Evolutionary conservation across 192 early-diverging fungal species (phyloP).

Genomic region (Coemansia sp.): DNA sequence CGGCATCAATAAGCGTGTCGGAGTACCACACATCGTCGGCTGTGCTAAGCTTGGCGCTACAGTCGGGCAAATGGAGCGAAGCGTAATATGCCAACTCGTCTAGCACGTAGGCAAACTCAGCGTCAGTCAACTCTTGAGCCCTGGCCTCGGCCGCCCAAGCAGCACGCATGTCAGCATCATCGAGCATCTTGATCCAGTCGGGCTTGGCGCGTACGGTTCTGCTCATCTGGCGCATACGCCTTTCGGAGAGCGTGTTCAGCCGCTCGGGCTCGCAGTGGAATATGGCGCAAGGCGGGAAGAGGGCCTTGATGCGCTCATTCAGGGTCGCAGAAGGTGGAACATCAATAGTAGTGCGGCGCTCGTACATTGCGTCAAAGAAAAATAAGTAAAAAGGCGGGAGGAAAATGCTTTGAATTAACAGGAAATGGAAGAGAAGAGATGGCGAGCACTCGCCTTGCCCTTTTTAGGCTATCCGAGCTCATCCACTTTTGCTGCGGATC

Average conservation of each 20-base stretch:
- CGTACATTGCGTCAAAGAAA: background rate
- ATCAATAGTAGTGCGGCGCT: background rate
- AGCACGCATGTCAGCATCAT: conserved; percentile 4
- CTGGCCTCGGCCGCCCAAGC: conserved; percentile 2
- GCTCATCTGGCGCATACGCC: conserved; percentile 9
- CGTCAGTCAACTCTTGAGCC: conserved; percentile 11
- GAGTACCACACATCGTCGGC: conserved; percentile 19
- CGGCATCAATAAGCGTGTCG: conserved; percentile 8
- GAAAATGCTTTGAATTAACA: background rate
- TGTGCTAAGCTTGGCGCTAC: background rate
- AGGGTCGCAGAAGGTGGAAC: background rate
- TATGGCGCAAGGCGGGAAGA: background rate
- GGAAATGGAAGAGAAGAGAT: background rate
- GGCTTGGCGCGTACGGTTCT: conserved; percentile 32
- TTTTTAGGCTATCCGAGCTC: background rate
- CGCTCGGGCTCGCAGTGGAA: background rate
- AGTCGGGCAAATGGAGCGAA: conserved; percentile 2
- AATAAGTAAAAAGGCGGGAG: background rate
- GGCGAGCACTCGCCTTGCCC: background rate
- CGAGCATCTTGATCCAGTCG: conserved; percentile 20
- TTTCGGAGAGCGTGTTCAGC: background rate
- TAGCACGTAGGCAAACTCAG: conserved; percentile 17
- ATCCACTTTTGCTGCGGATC: background rate
- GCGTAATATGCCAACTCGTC: conserved; percentile 30
- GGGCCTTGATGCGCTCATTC: background rate